Base-by-base conservation (phyloP, 768 basidiomycete genomes). In the Kwoniella bestiolae region DNA sequence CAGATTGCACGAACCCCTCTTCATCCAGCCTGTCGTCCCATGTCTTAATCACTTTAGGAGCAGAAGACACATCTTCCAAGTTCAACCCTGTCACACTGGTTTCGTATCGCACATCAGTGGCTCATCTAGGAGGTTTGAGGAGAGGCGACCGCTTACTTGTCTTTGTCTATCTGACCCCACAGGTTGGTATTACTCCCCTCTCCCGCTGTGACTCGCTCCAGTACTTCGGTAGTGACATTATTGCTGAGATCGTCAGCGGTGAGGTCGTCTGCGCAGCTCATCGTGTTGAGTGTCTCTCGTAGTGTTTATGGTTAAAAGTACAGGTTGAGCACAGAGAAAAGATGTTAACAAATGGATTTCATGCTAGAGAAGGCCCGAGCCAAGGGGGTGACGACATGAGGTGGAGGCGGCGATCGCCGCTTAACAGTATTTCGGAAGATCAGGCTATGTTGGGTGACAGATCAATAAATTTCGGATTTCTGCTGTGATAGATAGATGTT, bases 201-300 rank as follows among this genome's bases (percentile, higher is more conserved):
- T 9, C 78, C 79, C 7, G 72, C 79, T 12, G 76, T 70, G 11
- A 80, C 72, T 11, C 79, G 60, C 60, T 79, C 78, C 34, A 79
- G 69, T 0, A 80, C 78, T 44, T 74, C 45, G 12, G 68, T 61
- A 1, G 73, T 63, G 35, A 74, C 73, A 31, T 58, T 62, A 41
- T 71, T 70, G 35, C 65, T 71, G 41, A 80, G 64, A 49, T 79
- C 78, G 18, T 73, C 73, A 3, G 70, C 50, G 5, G 78, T 80
- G 9, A 80, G 73, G 49, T 80, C 79, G 67, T 79, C 79, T 53
- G 75, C 75, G 63, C 79, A 80, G 65, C 67, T 77, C 79, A 80
- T 80, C 9, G 47, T 50, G 60, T 32, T 21, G 34, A n/a, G 21
- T 38, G 16, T 29, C 7, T 8, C 14, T 25, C 11, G 4, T 52